Percentiles rank a stretch among this genome's conserved stretches.
Evolutionary conservation across 352 stramenopile species (phyloP).

Genomic region (Globisporangium cylindrosporum): DNA sequence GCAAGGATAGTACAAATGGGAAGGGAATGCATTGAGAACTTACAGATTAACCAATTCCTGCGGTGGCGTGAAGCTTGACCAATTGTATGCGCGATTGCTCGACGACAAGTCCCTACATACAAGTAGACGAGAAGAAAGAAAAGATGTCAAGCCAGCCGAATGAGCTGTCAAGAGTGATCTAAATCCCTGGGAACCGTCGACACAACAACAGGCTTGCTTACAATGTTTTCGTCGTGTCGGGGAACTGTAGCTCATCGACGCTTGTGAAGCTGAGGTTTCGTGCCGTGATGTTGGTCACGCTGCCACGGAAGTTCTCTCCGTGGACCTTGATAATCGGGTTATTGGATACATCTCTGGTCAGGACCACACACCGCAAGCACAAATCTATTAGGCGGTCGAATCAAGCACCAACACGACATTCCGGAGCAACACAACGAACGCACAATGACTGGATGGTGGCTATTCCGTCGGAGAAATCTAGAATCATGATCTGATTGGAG

Average conservation of each 20-base stretch:
- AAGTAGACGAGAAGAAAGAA: background rate
- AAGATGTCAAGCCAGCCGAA: background rate
- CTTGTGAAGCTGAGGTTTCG: constrained; percentile 16
- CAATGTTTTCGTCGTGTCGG: constrained; percentile 7
- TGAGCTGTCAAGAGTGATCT: too few species aligned
- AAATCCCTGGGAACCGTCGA: too few species aligned
- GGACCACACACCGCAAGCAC: background rate
- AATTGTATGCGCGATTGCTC: constrained; percentile 8
- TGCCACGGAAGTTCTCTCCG: background rate
- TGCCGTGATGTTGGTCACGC: constrained; percentile 3
- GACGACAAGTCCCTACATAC: constrained; percentile 11
- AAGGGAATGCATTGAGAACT: background rate
- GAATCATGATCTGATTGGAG: constrained; percentile 11
- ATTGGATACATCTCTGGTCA: constrained; percentile 12
- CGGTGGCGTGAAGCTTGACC: constrained; percentile 11
- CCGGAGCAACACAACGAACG: background rate
- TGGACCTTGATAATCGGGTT: constrained; percentile 14
- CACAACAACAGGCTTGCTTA: background rate
- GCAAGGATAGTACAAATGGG: background rate
- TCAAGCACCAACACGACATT: too few species aligned
- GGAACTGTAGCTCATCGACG: constrained; percentile 9
- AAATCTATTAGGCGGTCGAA: background rate
- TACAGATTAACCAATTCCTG: constrained; percentile 3
- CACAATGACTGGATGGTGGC: constrained; percentile 6
- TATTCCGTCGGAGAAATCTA: constrained; percentile 13